These are phyloP conservation scores for Medicago arabica DNA, from an alignment of 306 rosid genomes.

Conservation along the genomic window DNA sequence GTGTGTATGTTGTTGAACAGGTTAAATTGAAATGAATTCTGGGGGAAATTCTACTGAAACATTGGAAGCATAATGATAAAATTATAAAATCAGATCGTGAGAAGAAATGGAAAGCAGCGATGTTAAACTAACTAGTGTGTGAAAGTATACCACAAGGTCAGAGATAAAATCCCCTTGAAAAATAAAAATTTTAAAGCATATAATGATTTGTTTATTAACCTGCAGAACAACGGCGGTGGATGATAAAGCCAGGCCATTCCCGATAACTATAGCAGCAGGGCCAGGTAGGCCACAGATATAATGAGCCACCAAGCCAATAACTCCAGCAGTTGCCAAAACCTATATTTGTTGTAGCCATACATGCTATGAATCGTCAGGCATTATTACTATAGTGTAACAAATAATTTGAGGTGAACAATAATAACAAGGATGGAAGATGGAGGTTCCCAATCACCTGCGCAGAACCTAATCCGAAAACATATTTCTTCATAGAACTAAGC, in stretches of 20 bases:
- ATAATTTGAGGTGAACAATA: constrained; percentile 30
- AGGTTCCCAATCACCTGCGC: constrained; percentile 80
- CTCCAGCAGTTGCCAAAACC: constrained; percentile 93
- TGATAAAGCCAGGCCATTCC: constrained; percentile 98
- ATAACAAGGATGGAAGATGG: constrained; percentile 29
- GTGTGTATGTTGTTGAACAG: constrained; percentile 15
- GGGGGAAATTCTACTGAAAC: neutral
- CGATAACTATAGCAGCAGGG: constrained; percentile 97
- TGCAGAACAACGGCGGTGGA: constrained; percentile 99
- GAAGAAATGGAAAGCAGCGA: neutral
- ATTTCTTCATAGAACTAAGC: constrained; percentile 99
- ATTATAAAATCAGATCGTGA: neutral
- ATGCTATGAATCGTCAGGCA: constrained; percentile 43
- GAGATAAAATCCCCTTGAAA: constrained; percentile 22
- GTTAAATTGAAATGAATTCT: neutral
- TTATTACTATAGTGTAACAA: constrained; percentile 28
- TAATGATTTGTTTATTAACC: constrained; percentile 53
- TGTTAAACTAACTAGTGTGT: constrained; percentile 19
- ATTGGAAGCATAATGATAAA: neutral
- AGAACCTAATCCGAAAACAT: constrained; percentile 97
- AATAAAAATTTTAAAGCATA: constrained; percentile 2
- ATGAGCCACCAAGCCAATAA: constrained; percentile 82
- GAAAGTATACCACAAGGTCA: constrained; percentile 19
- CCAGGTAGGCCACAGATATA: constrained; percentile 82
- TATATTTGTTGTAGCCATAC: constrained; percentile 55